Percentiles rank a stretch among this genome's conserved stretches.
phyloP scores from a whole-genome alignment of 2,329 filamentous ascomycete genomes.

The Fonsecaea pugnacius region DNA sequence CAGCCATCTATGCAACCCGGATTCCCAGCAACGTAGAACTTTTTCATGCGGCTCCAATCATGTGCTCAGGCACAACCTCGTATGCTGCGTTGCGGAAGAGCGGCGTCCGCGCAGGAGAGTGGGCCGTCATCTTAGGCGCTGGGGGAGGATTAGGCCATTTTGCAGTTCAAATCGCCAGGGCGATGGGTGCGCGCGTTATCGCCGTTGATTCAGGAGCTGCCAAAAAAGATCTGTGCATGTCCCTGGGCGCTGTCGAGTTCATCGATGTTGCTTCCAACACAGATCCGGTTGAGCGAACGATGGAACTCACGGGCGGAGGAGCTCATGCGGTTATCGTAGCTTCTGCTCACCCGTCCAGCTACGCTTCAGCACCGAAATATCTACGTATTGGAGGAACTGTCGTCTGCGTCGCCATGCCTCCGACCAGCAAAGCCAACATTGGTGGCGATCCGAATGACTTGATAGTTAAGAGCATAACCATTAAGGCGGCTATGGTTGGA shows the following conservation, averaged over 20 bases:
- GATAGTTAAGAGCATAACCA: conserved; percentile 31
- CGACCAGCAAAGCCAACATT: conserved; percentile 39
- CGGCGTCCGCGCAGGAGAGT: conserved; percentile 38
- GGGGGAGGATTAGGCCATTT: conserved; percentile 39
- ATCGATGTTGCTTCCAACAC: conserved; percentile 42
- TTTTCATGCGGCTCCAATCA: conserved; percentile 44
- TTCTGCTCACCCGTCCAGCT: conserved; percentile 42
- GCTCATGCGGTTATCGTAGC: conserved; percentile 45
- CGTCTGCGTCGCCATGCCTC: conserved; percentile 43
- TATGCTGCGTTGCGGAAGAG: conserved; percentile 47
- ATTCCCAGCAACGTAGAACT: conserved; percentile 42
- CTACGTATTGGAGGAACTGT: conserved; percentile 43
- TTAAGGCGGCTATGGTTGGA: conserved; percentile 49
- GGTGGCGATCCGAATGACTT: conserved; percentile 37
- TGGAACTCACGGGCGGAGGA: conserved; percentile 42
- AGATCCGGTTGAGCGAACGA: conserved; percentile 42
- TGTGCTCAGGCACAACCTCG: conserved; percentile 42
- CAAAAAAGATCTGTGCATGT: conserved; percentile 42
- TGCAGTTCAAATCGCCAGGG: conserved; percentile 40
- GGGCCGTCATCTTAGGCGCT: conserved; percentile 35
- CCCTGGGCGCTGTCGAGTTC: conserved; percentile 44
- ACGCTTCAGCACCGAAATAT: conserved; percentile 40
- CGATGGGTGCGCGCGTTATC: conserved; percentile 42
- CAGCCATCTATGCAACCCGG: conserved; percentile 41
- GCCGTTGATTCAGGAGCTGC: conserved; percentile 43